Percentiles rank a stretch among this genome's conserved stretches.
Conservation (phyloP, 768 basidiomycete species). For the Podaxis sp. region DNA sequence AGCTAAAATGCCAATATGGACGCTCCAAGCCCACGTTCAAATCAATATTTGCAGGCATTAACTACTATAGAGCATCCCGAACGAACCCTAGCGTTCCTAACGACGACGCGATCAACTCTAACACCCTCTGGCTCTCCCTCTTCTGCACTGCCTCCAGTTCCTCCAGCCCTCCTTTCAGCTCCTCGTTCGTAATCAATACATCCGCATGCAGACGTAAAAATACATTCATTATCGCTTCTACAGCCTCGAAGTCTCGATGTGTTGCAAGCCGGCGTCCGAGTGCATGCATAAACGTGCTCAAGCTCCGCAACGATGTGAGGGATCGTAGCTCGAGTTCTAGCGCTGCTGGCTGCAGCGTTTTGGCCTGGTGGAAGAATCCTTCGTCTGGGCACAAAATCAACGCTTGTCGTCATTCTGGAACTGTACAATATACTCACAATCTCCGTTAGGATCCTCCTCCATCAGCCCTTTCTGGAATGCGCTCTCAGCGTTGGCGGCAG, state of each 20-base stretch:
- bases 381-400: constrained; percentile 55
- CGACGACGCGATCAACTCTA: constrained; percentile 73
- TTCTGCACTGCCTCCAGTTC: constrained; percentile 63
- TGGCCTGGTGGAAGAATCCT: constrained; percentile 78
- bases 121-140: constrained; percentile 75
- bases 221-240: constrained; percentile 83
- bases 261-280: constrained; percentile 71
- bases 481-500: constrained; percentile 54
- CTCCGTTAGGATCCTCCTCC: constrained; percentile 52
- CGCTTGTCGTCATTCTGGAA: not conserved
- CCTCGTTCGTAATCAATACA: constrained; percentile 66
- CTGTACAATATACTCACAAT: constrained; percentile 57
- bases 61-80: constrained; percentile 55
- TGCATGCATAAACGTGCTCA: constrained; percentile 71
- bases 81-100: constrained; percentile 78
- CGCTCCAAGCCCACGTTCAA: not conserved
- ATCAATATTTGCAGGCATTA: not conserved
- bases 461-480: constrained; percentile 68
- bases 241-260: constrained; percentile 92
- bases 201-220: constrained; percentile 88
- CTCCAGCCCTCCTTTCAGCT: constrained; percentile 59
- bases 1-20: not conserved
- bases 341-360: constrained; percentile 86
- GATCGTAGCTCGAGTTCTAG: constrained; percentile 90
- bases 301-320: constrained; percentile 60